Evolutionary conservation across 148 eudicot genomes (phyloP).

Genomic region (Polygonum aviculare): DNA sequence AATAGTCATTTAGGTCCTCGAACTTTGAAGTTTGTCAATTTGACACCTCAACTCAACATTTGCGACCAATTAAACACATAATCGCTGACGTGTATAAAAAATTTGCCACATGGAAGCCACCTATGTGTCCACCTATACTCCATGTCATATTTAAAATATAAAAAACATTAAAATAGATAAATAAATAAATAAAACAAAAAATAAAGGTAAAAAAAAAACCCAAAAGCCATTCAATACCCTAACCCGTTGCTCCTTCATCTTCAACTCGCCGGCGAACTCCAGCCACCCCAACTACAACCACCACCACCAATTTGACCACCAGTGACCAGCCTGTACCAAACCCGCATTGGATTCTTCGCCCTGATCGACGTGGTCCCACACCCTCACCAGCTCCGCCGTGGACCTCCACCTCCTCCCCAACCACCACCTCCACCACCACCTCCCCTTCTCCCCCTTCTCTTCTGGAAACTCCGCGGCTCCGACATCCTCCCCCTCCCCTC

Average conservation of each 20-base stretch:
- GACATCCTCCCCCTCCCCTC: constrained; percentile 21
- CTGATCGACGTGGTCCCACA: constrained; percentile 49
- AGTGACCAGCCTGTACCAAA: constrained; percentile 37
- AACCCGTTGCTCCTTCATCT: constrained; percentile 26
- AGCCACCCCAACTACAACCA: constrained; percentile 15
- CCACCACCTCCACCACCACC: constrained; percentile 31
- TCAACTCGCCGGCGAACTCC: constrained; percentile 14
- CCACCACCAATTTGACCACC: constrained; percentile 48
- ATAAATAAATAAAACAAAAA: no score
- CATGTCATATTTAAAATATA: no score
- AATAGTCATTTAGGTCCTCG: no score
- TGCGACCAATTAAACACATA: no score
- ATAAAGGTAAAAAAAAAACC: no score
- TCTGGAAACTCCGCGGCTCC: constrained; percentile 42
- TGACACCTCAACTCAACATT: no score
- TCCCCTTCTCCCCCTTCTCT: constrained; percentile 43
- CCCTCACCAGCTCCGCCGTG: constrained; percentile 32
- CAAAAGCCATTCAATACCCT: not conserved
- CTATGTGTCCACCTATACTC: no score
- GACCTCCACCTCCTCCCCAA: constrained; percentile 29
- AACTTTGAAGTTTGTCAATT: no score
- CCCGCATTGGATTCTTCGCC: constrained; percentile 44
- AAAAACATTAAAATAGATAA: no score
- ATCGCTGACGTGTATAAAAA: no score
- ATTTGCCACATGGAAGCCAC: no score